Evolutionary conservation across 768 basidiomycete species (phyloP).

Genomic region (Amanita polypyramis): DNA sequence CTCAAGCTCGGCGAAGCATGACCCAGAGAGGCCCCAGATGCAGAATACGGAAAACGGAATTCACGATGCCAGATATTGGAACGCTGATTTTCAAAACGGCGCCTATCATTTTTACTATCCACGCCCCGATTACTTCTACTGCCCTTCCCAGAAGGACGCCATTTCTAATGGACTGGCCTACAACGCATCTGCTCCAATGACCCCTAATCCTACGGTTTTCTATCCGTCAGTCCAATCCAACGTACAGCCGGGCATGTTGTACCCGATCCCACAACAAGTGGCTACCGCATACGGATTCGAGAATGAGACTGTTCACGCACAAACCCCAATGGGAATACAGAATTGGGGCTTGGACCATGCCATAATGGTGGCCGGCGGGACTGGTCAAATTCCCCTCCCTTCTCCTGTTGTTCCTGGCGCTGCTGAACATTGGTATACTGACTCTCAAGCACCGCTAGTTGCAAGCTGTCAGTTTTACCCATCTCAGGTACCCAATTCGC

Average conservation of each 20-base stretch:
- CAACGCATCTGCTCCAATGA: neutral
- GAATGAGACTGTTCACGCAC: neutral
- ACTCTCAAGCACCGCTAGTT: neutral
- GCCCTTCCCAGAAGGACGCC: constrained; percentile 18
- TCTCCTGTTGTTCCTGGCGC: constrained; percentile 9
- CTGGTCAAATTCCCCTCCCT: constrained; percentile 1
- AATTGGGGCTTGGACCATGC: constrained; percentile 20
- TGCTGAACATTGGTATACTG: constrained; percentile 9
- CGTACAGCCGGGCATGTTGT: neutral
- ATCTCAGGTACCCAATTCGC: constrained; percentile 7
- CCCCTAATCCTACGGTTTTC: constrained; percentile 1
- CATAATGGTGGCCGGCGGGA: constrained; percentile 12
- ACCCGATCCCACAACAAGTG: constrained; percentile 1
- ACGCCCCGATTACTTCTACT: constrained; percentile 20
- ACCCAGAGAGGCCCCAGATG: neutral
- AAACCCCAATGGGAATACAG: neutral
- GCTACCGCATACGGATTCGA: constrained; percentile 3
- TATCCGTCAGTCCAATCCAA: constrained; percentile 1
- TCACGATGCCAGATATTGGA: constrained; percentile 10
- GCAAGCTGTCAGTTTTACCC: constrained; percentile 8
- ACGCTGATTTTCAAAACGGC: constrained; percentile 10
- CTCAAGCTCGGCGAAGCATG: neutral
- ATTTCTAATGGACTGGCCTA: neutral
- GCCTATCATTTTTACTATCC: constrained; percentile 8
- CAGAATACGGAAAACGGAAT: neutral